Evolutionary conservation across 768 basidiomycete genomes (phyloP), one percentile per base, ranked within the genome.

Genomic region (Chalciporus piperatus): DNA sequence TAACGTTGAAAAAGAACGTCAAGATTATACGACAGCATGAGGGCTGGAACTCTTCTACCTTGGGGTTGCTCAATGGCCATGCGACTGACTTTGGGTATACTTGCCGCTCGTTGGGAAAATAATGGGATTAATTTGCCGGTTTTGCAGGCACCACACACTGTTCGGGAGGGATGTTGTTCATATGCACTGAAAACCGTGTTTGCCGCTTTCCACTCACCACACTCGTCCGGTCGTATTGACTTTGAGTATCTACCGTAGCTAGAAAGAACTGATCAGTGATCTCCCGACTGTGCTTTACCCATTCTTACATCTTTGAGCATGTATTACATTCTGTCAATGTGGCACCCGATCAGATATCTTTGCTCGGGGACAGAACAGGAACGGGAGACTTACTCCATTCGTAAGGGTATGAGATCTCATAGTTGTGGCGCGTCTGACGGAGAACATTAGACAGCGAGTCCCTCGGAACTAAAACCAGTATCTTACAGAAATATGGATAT

Each of bases 191-290:
- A 8, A 16, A 9, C n/a, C 20, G 17, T 20, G 23, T 44, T 8
- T 16, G 17, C 40, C 10, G 4, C 11, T 5, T 47, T 39, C 33
- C 22, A 74, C 82, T 55, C 55, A 86, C 87, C 73, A 48, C 80
- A 82, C 72, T 83, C 78, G 28, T 82, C 77, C 13, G 84, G 76
- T 13, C 75, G 73, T 57, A 89, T 89, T 17, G 87, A 89, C 53
- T 85, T 89, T 62, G 80, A 84, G 59, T 83, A 82, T 28, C 87
- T 79, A 14, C 87, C 87, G 59, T 89, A 89, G 46, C 87, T 89
- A 55, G 17, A 25, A 33, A 35, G 10, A 39, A 23, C 22, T 33
- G 17, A 39, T 61, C 43, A 55, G 50, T 20, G 52, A 22, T 49
- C 30, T 48, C 37, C 12, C 10, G 13, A 41, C 19, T 48, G 3